Evolutionary conservation across 257 asterid genomes (phyloP), one percentile per base, ranked within the genome.

Genomic region (Lycium barbarum): DNA sequence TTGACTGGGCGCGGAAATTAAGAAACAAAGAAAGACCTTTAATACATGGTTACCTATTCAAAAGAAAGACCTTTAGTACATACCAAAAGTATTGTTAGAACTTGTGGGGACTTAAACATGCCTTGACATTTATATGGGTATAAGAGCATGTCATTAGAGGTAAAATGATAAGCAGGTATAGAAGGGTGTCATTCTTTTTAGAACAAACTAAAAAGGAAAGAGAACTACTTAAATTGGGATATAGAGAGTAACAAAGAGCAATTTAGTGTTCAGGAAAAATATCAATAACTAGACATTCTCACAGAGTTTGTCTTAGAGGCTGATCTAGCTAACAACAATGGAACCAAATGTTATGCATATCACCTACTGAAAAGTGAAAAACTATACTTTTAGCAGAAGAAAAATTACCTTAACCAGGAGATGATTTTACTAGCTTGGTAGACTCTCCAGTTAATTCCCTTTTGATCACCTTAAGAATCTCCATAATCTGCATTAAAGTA

Each of bases 391-490:
- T 40, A 84, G 67, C 47, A 55, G 73, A 83, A 76, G 72, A 51
- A 78, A 62, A 83, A 76, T 85, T 82, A 82, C 85, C 86, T 55
- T 66, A 15, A 78, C 63, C n/a, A 74, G 67, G 59, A 70, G 61
- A 89, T 22, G 35, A 71, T 88, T 89, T 87, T 33, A 63, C 61
- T 51, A 83, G 85, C 88, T 87, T 92, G 67, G 87, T 89, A 82
- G 93, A 87, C 87, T 90, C 98, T 86, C 98, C 97, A 85, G 89
- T 93, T 92, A 95, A 83, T 91, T 96, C 97, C 91, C 97, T 91
- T 87, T 91, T 92, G 83, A 96, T 92, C 86, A 95, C 90, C 90
- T 91, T 91, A 68, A 93, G 97, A 87, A 89, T 91, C 89, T 96
- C 98, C 55, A 91, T 85, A 82, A 96, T 89, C 99, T 96, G 92